Conservation (phyloP, 345 rosid genomes). For the Microthlaspi erraticum region DNA sequence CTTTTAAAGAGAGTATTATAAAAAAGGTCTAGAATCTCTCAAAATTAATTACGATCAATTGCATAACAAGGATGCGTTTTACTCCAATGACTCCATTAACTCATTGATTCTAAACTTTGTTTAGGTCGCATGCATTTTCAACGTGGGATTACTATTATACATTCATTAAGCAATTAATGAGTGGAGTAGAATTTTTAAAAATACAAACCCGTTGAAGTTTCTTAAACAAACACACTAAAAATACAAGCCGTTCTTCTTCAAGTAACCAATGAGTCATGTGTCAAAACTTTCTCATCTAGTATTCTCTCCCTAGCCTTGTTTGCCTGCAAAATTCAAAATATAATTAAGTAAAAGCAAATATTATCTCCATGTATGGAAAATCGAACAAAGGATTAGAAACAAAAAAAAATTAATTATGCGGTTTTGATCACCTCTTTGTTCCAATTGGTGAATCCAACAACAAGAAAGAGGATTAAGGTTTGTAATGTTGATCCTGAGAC, state of each 20-base stretch:
- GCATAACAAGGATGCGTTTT: no score
- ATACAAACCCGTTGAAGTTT: background rate
- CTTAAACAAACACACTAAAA: background rate
- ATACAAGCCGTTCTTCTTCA: background rate
- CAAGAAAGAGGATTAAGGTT: conserved; percentile 46
- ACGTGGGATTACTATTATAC: conserved; percentile 8
- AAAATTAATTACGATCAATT: no score
- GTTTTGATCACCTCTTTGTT: conserved; percentile 52
- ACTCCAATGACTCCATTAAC: conserved; percentile 11
- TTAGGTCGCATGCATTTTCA: conserved; percentile 3
- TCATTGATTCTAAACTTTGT: background rate
- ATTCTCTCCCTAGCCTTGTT: conserved; percentile 50
- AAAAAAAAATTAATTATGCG: background rate
- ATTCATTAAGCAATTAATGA: background rate
- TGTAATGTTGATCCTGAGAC: conserved; percentile 57
- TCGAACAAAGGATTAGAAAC: background rate
- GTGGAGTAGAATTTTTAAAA: background rate
- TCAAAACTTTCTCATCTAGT: conserved; percentile 33
- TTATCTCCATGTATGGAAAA: background rate
- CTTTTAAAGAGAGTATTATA: no score
- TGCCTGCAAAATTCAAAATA: conserved; percentile 45
- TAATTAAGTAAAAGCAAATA: background rate
- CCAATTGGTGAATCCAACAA: conserved; percentile 62
- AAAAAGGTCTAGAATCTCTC: no score
- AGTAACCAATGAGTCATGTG: conserved; percentile 21